Conservation (phyloP, 2,329 filamentous ascomycete species). For the Aspergillus ruber region DNA sequence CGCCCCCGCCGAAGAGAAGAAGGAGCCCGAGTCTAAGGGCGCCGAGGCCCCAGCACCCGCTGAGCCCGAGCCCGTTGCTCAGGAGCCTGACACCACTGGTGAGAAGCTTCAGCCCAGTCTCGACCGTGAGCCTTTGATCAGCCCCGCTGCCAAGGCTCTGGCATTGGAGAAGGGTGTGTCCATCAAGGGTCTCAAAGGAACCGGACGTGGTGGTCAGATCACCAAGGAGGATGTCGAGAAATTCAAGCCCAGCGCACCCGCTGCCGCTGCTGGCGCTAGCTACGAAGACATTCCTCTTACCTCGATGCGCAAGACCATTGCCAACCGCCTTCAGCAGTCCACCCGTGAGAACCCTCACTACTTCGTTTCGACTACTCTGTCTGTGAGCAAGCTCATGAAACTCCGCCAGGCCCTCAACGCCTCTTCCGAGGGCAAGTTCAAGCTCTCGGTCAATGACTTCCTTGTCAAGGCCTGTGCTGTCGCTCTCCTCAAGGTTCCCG, state of each 20-base stretch:
- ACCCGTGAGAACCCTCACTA: constrained; percentile 95
- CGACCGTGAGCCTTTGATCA: constrained; percentile 70
- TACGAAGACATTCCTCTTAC: constrained; percentile 81
- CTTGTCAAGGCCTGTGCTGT: constrained; percentile 90
- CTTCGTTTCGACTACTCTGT: constrained; percentile 87
- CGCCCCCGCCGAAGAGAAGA: constrained; percentile 56
- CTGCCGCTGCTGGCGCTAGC: constrained; percentile 53
- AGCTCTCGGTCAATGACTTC: constrained; percentile 99
- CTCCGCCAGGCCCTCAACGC: constrained; percentile 90
- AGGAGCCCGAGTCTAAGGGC: constrained; percentile 49
- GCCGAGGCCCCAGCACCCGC: constrained; percentile 57
- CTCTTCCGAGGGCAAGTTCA: constrained; percentile 86
- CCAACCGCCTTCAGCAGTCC: constrained; percentile 80
- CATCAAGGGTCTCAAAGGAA: constrained; percentile 74
- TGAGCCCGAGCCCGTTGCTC: constrained; percentile 38
- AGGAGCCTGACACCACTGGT: constrained; percentile 66
- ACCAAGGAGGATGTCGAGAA: constrained; percentile 93
- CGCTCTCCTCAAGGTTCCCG: constrained; percentile 87
- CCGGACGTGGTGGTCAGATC: constrained; percentile 77
- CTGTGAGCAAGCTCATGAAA: constrained; percentile 91
- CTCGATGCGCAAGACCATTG: constrained; percentile 98
- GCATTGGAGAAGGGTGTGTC: constrained; percentile 79
- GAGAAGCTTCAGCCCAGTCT: constrained; percentile 77
- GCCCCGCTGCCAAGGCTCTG: constrained; percentile 68
- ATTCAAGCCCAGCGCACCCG: constrained; percentile 53